Conservation (phyloP, 345 rosid species). For the Euphorbia peplus region DNA sequence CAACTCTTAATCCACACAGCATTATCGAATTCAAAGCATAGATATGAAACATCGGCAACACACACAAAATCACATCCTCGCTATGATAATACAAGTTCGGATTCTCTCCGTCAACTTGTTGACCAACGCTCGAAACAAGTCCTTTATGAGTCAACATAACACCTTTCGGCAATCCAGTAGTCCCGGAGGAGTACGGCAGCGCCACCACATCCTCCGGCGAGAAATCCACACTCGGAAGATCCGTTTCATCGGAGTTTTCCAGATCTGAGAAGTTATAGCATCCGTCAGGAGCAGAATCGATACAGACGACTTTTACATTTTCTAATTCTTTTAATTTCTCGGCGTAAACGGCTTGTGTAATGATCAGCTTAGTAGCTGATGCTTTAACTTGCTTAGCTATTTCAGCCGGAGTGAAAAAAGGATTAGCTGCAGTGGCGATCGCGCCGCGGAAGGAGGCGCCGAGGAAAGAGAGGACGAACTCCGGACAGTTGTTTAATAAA, state of each 20-base stretch:
- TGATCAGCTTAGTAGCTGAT: constrained; percentile 46
- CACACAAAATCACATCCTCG: constrained; percentile 73
- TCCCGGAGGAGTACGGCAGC: constrained; percentile 88
- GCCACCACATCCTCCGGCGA: constrained; percentile 74
- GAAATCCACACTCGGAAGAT: constrained; percentile 33
- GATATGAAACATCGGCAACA: constrained; percentile 79
- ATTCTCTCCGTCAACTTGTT: constrained; percentile 94
- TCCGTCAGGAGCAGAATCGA: constrained; percentile 43
- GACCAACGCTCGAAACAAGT: constrained; percentile 73
- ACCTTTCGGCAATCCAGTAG: constrained; percentile 93
- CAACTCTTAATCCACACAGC: constrained; percentile 78
- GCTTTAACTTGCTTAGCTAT: constrained; percentile 62
- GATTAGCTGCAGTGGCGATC: constrained; percentile 73
- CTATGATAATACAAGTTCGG: constrained; percentile 67
- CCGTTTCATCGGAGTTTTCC: constrained; percentile 37
- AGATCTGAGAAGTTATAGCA: constrained; percentile 72
- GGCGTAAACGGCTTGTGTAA: constrained; percentile 54
- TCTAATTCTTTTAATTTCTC: constrained; percentile 52
- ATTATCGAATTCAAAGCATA: constrained; percentile 70
- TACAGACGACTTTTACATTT: constrained; percentile 31
- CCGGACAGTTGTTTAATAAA: constrained; percentile 53
- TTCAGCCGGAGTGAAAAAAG: constrained; percentile 79
- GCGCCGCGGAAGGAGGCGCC: constrained; percentile 82
- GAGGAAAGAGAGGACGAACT: constrained; percentile 70
- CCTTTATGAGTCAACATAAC: constrained; percentile 93